Base-by-base conservation (phyloP, 169 alveolate species). In the Eimeria praecox region DNA sequence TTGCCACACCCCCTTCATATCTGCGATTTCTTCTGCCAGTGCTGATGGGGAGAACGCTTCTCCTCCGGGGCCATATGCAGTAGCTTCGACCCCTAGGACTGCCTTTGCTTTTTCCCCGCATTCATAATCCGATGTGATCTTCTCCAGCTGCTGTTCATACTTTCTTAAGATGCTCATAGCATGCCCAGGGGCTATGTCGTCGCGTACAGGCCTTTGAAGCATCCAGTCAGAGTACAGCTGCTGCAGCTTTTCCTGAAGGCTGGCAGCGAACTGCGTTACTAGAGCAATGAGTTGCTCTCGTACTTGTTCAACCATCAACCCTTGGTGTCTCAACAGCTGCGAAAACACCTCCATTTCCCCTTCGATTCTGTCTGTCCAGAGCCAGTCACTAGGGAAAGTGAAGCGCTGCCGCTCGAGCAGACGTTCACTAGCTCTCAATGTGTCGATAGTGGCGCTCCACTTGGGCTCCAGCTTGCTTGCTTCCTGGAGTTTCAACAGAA, bases 341-440 rank as follows among this genome's bases (percentile, higher is more conserved):
- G 97, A 97, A 54, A 99, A 98, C 40, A 98, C 95, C 66, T 97
- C 98, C 99, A 99, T 98, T 54, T 98, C 99, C 3, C 99, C 99
- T 95, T 98, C 99, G 20, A 99, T 97, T 64, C 97, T 96, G 95
- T 99, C 99, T 52, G 98, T 97, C 97, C 99, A 97, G 64, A 98
- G 96, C 99, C 99, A 99, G 93, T 98, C 99, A 77, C 83, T 89
- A 22, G 99, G 99, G 93, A 98, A 99, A 49, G 97, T 90, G 96
- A 95, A 99, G 59, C 99, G 97, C 96, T 99, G 99, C 90, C 99
- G 96, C 66, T 98, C 98, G 56, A 99, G 95, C 59, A 99, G 97
- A 54, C 98, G 98, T 94, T 99, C 97, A 75, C 99, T 98, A 66
- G 98, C 98, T 87, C 98, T 98, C 86, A 98, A 97, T 94, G 97